Base-by-base conservation (phyloP, 179 eudicot species). In the Dionaea muscipula region DNA sequence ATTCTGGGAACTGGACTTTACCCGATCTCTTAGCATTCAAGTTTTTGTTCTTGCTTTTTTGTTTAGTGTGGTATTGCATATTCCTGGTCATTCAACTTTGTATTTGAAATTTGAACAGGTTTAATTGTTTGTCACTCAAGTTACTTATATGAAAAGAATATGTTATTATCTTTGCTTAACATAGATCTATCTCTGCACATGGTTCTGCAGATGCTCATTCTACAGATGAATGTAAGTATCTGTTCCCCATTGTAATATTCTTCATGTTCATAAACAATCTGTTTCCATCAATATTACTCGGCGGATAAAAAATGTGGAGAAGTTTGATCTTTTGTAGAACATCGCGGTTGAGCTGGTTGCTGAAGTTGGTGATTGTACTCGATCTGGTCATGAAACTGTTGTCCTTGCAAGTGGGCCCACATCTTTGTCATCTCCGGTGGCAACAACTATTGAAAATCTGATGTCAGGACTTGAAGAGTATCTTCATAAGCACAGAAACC, bases 151-250 rank as follows among this genome's bases (percentile, higher is more conserved):
- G 28, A 40, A 18, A 48, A 51, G 45, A 38, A 43, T 19, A 45
- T 33, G 28, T 43, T 41, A n/a, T 17, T 28, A 46, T 45, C 26
- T 26, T 45, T 45, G 41, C 24, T 14, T 36, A 41, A 44, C 44
- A 15, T 33, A 24, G 43, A 17, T 24, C 51, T 24, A 20, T 37
- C 35, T 56, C 51, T 55, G 15, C 58, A 40, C 62, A 53, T 69
- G 38, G 36, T 45, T 71, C 26, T 77, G 76, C 97, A 89, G 97
- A 72, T 83, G 59, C 65, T 75, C 55, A 66, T 85, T 55, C 55
- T 83, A 67, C 83, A 71, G 75, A 68, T 68, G 39, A 69, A 71
- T 65, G 97, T 89, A 75, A 83, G 94, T 76, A 68, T 60, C 47
- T 31, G 49, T 57, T 55, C 56, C 26, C 45, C 14, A 43, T 28